Evolutionary conservation across 2,329 filamentous ascomycete species (phyloP).

Genomic region (Lizonia empirigonia): DNA sequence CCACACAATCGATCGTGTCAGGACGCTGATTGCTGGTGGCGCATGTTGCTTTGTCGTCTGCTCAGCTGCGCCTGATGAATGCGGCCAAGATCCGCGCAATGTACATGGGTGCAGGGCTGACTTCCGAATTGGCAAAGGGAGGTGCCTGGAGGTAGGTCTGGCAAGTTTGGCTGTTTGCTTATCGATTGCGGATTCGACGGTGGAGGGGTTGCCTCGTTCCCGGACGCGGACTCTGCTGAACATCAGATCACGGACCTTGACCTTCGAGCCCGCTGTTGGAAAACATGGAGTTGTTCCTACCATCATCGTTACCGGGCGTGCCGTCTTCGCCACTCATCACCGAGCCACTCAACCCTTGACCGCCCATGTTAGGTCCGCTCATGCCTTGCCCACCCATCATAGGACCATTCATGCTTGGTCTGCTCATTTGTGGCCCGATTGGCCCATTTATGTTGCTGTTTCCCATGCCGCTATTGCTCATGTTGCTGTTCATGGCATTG

Average conservation of each 20-base stretch:
- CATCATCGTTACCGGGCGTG: conserved; percentile 28
- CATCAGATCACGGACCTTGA: conserved; percentile 23
- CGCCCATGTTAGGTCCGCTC: neutral
- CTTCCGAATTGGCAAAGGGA: conserved; percentile 9
- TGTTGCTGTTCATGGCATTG: conserved; percentile 19
- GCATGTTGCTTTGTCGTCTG: conserved; percentile 1
- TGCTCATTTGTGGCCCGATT: conserved; percentile 11
- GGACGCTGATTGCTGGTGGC: conserved; percentile 1
- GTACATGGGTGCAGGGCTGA: conserved; percentile 13
- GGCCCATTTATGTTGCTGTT: conserved; percentile 18
- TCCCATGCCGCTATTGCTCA: conserved; percentile 6
- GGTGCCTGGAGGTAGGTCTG: neutral
- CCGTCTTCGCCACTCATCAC: conserved; percentile 23
- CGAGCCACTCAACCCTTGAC: conserved; percentile 1
- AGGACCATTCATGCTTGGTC: conserved; percentile 2
- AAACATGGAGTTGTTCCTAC: conserved; percentile 27
- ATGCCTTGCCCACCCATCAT: neutral
- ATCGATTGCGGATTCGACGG: neutral
- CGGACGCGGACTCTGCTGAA: conserved; percentile 13
- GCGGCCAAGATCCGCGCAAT: conserved; percentile 15
- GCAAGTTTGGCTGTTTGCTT: neutral
- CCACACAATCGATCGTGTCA: neutral
- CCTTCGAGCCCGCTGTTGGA: conserved; percentile 26
- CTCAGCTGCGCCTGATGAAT: conserved; percentile 9
- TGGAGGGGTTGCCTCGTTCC: conserved; percentile 7